Evolutionary conservation across 257 asterid species (phyloP), one percentile per base, ranked within the genome.

Genomic region (Salvia hispanica): DNA sequence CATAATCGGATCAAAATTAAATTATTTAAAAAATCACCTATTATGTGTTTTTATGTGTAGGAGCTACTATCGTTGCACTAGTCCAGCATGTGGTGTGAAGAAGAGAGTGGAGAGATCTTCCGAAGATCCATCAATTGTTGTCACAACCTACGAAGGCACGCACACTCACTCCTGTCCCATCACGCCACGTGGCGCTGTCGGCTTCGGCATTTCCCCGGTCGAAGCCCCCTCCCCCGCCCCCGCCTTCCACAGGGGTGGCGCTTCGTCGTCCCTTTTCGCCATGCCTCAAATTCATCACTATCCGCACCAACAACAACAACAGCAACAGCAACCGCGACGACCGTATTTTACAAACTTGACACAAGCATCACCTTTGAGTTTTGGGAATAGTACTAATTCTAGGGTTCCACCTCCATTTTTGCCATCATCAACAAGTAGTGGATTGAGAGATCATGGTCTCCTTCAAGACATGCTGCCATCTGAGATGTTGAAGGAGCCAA

Each of bases 1-100:
- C n/a, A 16, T n/a, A 6, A n/a, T 48, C 16, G 12, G 15, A n/a
- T 39, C 31, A 25, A 25, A 25, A 25, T 25, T 25, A 21, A 21
- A 21, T 21, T 21, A n/a, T 25, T 25, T 25, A 25, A 25, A 25
- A 39, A 39, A 39, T 36, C 7, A 39, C 43, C 7, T 6, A 39
- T 5, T 39, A 0, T 12, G 42, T 57, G 62, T 56, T 28, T 14
- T 28, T 15, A 36, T 42, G 7, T 66, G 9, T 74, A 92, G 98
- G 94, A 92, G 98, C 82, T 92, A 92, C 74, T 90, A 90, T 40
- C 95, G 97, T 31, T 92, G 98, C 85, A 92, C 98, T 0, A 90
- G 77, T 46, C 74, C 94, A 62, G 78, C 84, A 58, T 90, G 98
- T 77, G 94, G 96, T 4, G 98, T 92, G 80, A 90, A 92, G 74